phyloP scores from a whole-genome alignment of 305 asterid species.

The Solanum hybrid region DNA sequence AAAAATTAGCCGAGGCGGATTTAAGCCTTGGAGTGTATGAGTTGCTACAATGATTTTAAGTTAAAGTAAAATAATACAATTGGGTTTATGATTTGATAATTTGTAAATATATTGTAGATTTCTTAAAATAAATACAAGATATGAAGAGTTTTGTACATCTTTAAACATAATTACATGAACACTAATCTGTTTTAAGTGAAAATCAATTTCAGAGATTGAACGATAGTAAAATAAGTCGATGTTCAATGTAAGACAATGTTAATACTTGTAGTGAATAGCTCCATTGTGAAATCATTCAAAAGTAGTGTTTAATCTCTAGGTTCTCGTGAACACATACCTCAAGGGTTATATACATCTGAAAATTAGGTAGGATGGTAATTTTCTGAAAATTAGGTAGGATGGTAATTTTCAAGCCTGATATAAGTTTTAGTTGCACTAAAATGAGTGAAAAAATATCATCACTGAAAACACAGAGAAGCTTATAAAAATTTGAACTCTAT shows the following conservation, averaged over 20 bases:
- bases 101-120: background rate
- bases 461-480: background rate
- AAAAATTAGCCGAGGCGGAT: background rate
- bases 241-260: background rate
- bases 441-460: accelerated
- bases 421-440: background rate
- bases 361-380: background rate
- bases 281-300: background rate
- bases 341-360: no score
- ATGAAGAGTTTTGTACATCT: background rate
- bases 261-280: background rate
- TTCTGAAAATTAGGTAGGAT: no score
- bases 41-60: background rate
- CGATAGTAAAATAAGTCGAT: accelerated
- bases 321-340: background rate
- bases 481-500: background rate
- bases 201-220: no score
- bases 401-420: background rate
- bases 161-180: accelerated
- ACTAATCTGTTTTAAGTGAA: no score
- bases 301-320: background rate
- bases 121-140: background rate
- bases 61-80: background rate
- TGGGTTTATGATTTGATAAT: background rate
- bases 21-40: background rate